Conservation (phyloP, 164 flowering plant genomes). For the Buxus sempervirens region DNA sequence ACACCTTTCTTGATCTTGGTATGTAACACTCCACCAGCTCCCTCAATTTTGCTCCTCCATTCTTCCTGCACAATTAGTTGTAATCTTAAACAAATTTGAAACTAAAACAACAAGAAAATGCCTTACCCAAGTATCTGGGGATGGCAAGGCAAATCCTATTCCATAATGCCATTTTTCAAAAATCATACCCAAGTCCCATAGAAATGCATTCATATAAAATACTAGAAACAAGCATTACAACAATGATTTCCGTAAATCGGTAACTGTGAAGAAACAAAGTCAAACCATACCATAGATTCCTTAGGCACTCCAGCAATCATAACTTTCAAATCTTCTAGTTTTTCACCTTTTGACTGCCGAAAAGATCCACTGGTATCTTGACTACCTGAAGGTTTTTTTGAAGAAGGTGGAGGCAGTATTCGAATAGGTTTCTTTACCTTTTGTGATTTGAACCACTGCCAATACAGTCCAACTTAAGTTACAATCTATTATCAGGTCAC, state of each 20-base stretch:
- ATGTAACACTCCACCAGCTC: constrained; percentile 69
- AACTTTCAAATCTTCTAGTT: constrained; percentile 62
- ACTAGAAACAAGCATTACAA: not conserved
- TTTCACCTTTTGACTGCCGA: constrained; percentile 42
- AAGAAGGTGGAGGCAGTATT: constrained; percentile 52
- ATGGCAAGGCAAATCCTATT: too few relatives aligned
- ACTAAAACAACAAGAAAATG: too few relatives aligned
- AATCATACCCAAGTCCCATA: too few relatives aligned
- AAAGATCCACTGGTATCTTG: constrained; percentile 26
- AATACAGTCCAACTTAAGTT: constrained; percentile 10
- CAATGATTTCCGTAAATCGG: not conserved
- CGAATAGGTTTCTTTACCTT: constrained; percentile 62
- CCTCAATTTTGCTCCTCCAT: constrained; percentile 70
- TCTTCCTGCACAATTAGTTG: constrained; percentile 41
- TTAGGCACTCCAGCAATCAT: constrained; percentile 47
- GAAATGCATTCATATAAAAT: not conserved
- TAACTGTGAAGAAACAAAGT: constrained; percentile 2
- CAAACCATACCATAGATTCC: constrained; percentile 45
- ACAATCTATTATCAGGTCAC: not conserved
- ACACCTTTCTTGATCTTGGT: constrained; percentile 72
- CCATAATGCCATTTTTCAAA: too few relatives aligned
- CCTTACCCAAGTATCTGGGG: too few relatives aligned
- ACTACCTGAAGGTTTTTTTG: constrained; percentile 33
- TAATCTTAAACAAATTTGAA: too few relatives aligned
- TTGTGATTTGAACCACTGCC: constrained; percentile 93